phyloP scores from a whole-genome alignment of 176 grass and related monocot species.

The Microstegium vimineum region DNA sequence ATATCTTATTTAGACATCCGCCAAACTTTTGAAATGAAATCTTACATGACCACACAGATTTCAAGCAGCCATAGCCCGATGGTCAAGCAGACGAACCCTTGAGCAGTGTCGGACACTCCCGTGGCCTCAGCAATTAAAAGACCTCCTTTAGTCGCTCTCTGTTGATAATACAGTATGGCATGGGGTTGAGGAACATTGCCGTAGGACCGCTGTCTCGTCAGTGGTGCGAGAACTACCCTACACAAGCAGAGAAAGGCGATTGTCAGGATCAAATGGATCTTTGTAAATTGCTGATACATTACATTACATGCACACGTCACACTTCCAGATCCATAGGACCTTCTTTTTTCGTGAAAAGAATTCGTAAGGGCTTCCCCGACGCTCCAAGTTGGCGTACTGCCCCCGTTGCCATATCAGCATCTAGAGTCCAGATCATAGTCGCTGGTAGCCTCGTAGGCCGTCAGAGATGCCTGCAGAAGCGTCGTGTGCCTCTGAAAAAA shows the following conservation, averaged over 20 bases:
- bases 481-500: too few relatives aligned
- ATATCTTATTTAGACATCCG: not conserved
- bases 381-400: too few relatives aligned
- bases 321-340: not conserved
- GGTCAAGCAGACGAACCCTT: constrained; percentile 40
- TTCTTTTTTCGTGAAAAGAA: not conserved
- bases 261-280: constrained; percentile 21
- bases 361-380: too few relatives aligned
- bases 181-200: constrained; percentile 50
- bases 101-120: constrained; percentile 67
- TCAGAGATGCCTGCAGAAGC: too few relatives aligned
- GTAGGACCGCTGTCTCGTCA: constrained; percentile 53
- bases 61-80: constrained; percentile 8
- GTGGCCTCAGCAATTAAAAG: constrained; percentile 63
- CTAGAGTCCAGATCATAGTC: too few relatives aligned
- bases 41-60: not conserved
- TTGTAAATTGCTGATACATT: not conserved
- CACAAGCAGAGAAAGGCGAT: not conserved
- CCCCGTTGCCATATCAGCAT: too few relatives aligned
- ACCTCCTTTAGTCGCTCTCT: constrained; percentile 51
- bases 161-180: constrained; percentile 56
- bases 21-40: not conserved
- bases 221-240: constrained; percentile 58
- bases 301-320: not conserved
- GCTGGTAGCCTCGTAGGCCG: too few relatives aligned